These are phyloP conservation scores for Leccinum fuscescens DNA, from an alignment of 1,284 basidiomycete species.

Conservation along the genomic window DNA sequence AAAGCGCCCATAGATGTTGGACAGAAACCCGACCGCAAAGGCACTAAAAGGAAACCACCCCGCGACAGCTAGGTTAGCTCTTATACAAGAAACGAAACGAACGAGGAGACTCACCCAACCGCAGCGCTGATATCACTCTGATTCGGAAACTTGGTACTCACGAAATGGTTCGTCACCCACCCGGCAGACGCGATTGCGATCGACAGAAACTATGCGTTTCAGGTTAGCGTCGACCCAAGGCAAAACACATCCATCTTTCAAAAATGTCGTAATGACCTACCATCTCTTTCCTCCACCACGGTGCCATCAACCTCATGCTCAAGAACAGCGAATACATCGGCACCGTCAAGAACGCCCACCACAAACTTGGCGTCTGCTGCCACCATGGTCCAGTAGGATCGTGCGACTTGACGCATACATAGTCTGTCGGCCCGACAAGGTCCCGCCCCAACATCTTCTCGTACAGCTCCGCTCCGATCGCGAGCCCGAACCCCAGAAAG, in stretches of 20 bases:
- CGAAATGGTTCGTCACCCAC: constrained; percentile 80
- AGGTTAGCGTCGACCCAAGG: not conserved
- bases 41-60: constrained; percentile 43
- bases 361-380: constrained; percentile 51
- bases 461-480: constrained; percentile 74
- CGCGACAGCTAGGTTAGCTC: not conserved
- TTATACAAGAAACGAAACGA: not conserved
- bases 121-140: constrained; percentile 76
- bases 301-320: constrained; percentile 76
- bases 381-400: constrained; percentile 55
- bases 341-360: constrained; percentile 78
- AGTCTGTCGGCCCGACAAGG: constrained; percentile 58
- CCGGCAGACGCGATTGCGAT: constrained; percentile 72
- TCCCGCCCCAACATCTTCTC: constrained; percentile 48
- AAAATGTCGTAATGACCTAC: constrained; percentile 34
- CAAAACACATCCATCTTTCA: not conserved
- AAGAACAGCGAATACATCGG: constrained; percentile 76
- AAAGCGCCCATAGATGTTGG: constrained; percentile 82
- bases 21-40: constrained; percentile 79
- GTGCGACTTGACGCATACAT: constrained; percentile 57
- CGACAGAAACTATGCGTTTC: constrained; percentile 48
- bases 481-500: constrained; percentile 82
- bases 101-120: constrained; percentile 46
- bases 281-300: constrained; percentile 70
- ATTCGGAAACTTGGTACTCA: constrained; percentile 59